Evolutionary conservation across 768 basidiomycete species (phyloP).

Genomic region (Collybiopsis confluens): DNA sequence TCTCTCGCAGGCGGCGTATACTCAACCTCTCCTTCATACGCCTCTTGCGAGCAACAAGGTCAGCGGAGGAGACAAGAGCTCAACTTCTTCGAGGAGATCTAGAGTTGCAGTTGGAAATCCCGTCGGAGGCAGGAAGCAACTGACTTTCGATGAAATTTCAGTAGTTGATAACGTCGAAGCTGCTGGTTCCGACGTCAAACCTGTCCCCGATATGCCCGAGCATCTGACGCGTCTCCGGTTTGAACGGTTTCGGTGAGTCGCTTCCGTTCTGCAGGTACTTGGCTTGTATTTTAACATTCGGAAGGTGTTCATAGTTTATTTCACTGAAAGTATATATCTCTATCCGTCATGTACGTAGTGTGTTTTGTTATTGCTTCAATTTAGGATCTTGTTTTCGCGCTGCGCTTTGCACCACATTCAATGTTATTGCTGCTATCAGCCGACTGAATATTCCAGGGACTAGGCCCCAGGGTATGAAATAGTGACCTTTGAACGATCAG

Average conservation of each 20-base stretch:
- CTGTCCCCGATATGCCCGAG: neutral
- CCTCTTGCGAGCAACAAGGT: too few species aligned
- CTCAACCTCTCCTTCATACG: too few species aligned
- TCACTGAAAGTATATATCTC: neutral
- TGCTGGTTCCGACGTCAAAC: neutral
- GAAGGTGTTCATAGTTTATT: neutral
- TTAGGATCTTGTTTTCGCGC: neutral
- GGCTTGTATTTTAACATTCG: too few species aligned
- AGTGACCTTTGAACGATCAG: too few species aligned
- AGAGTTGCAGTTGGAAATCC: neutral
- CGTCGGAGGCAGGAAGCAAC: neutral
- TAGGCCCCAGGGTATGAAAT: too few species aligned
- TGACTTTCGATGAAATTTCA: neutral
- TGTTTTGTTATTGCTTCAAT: neutral
- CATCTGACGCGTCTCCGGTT: neutral
- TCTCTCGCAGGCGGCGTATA: neutral
- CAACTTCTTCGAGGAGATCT: neutral
- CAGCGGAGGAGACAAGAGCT: too few species aligned
- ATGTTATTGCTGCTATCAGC: too few species aligned
- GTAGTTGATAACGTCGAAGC: neutral
- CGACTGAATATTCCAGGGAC: too few species aligned
- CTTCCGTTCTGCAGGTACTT: too few species aligned
- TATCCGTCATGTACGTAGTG: neutral
- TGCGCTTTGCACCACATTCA: neutral
- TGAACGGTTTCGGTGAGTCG: constrained; percentile 5